phyloP scores from a whole-genome alignment of 306 rosid genomes.

The Senna siamea region DNA sequence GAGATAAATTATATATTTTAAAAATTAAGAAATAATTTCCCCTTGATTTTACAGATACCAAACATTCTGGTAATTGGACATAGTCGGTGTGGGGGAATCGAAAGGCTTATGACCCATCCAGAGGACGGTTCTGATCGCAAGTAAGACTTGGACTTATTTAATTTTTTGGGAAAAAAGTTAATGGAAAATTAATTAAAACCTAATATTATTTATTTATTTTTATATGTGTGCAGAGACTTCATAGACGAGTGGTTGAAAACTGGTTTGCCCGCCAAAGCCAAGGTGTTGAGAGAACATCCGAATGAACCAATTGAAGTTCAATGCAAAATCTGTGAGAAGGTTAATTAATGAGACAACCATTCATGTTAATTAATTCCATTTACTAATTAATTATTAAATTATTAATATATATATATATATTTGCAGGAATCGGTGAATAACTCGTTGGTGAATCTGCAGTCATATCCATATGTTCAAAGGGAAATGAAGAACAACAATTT shows the following conservation, averaged over 20 bases:
- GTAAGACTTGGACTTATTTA: slow-evolving; percentile 38
- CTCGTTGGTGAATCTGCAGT: slow-evolving; percentile 53
- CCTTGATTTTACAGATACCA: slow-evolving; percentile 49
- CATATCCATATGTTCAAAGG: slow-evolving; percentile 58
- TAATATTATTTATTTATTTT: too few species aligned
- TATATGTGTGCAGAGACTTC: slow-evolving; percentile 58
- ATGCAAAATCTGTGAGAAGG: slow-evolving; percentile 54
- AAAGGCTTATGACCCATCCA: slow-evolving; percentile 68
- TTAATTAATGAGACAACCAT: background rate
- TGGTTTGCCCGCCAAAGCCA: slow-evolving; percentile 53
- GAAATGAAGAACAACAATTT: slow-evolving; percentile 34
- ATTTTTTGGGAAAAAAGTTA: too few species aligned
- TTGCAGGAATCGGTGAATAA: slow-evolving; percentile 70
- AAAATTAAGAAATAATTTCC: too few species aligned
- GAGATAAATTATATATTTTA: too few species aligned
- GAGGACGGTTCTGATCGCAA: slow-evolving; percentile 49
- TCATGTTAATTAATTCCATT: too few species aligned
- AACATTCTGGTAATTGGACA: slow-evolving; percentile 73
- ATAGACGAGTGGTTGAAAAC: slow-evolving; percentile 77
- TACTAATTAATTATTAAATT: too few species aligned
- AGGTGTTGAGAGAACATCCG: slow-evolving; percentile 36
- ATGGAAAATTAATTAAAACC: too few species aligned
- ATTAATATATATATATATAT: too few species aligned
- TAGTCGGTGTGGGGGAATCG: slow-evolving; percentile 69
- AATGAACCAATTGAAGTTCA: slow-evolving; percentile 11